Conservation (phyloP, 257 asterid species). For the Phtheirospermum japonicum region DNA sequence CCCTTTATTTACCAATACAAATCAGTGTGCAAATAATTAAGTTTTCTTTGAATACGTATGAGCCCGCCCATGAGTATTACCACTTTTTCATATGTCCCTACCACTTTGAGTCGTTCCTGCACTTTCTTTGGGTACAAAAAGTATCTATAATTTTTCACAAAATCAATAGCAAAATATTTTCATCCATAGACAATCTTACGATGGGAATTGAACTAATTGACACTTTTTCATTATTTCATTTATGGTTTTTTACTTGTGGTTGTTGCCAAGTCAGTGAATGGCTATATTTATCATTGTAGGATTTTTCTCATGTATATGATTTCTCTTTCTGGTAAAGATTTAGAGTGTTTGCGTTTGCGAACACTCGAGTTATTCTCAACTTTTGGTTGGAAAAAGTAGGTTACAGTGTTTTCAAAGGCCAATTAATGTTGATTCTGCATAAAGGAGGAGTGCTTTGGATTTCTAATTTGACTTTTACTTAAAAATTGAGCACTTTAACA, state of each 20-base stretch:
- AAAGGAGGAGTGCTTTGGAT: neutral
- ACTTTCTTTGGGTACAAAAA: neutral
- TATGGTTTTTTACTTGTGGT: neutral
- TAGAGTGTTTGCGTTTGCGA: neutral
- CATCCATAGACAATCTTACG: neutral
- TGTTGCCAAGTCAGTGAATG: neutral
- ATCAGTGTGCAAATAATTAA: neutral
- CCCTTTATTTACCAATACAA: neutral
- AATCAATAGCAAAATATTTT: neutral
- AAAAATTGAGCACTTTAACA: neutral
- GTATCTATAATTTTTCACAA: neutral
- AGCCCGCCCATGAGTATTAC: neutral
- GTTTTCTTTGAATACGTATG: neutral
- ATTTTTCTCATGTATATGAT: neutral
- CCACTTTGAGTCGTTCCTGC: constrained; percentile 1
- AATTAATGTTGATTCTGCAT: neutral
- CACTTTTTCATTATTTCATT: neutral
- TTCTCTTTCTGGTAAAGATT: neutral
- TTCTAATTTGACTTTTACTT: neutral
- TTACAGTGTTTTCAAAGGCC: neutral
- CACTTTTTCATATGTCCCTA: neutral
- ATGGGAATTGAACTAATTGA: neutral
- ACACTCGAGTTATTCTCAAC: no score
- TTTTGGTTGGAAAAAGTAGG: neutral
- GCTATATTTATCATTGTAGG: neutral